These are phyloP conservation scores for Funneliformis mosseae DNA, from an alignment of 192 early-diverging fungal species.

Conservation along the genomic window DNA sequence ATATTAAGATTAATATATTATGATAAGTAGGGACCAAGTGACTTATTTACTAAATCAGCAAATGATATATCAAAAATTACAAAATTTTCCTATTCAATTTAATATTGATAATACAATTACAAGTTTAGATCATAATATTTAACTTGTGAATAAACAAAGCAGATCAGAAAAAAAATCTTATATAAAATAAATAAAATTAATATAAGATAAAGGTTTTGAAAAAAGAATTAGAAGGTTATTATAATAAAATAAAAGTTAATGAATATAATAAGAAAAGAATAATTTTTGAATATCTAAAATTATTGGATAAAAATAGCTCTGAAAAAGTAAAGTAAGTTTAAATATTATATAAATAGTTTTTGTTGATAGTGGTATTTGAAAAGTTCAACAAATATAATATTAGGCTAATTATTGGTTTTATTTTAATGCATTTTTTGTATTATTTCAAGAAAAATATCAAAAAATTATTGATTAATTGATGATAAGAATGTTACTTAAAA, in stretches of 20 bases:
- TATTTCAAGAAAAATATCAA: neutral
- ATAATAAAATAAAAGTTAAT: too few relatives aligned
- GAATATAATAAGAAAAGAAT: too few relatives aligned
- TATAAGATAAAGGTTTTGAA: neutral
- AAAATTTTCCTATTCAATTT: neutral
- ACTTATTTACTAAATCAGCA: neutral
- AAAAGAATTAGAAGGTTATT: neutral
- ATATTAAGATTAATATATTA: too few relatives aligned
- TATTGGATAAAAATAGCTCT: neutral
- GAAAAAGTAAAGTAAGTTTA: too few relatives aligned
- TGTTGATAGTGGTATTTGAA: neutral
- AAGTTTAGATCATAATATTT: neutral
- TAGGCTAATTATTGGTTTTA: neutral
- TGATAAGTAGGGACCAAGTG: constrained; percentile 1
- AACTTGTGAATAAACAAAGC: neutral
- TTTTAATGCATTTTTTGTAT: neutral
- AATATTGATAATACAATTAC: too few relatives aligned
- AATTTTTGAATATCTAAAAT: neutral
- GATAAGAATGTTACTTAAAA: neutral
- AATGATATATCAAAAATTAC: neutral
- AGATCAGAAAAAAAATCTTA: too few relatives aligned
- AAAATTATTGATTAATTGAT: neutral
- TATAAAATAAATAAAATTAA: neutral
- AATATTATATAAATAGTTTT: neutral
- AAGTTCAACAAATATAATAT: neutral